phyloP scores from a whole-genome alignment of 2,329 filamentous ascomycete species.

The Madurella mycetomatis region DNA sequence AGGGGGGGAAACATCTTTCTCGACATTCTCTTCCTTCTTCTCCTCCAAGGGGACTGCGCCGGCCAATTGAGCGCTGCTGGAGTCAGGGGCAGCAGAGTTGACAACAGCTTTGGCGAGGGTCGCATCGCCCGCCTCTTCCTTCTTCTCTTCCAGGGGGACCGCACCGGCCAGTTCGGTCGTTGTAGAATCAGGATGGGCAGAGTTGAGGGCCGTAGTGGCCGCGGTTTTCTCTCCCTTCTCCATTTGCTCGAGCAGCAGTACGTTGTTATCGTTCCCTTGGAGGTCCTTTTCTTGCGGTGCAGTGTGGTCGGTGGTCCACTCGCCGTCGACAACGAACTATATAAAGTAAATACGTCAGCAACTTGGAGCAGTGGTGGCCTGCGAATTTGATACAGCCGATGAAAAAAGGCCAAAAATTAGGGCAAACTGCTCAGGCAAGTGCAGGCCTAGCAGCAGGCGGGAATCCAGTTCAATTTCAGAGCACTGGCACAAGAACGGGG shows the following conservation, averaged over 20 bases:
- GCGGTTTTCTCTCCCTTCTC: constrained; percentile 28
- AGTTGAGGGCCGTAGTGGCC: constrained; percentile 48
- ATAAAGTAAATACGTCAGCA: constrained; percentile 25
- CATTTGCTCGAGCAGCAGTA: constrained; percentile 73
- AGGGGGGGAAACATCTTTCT: constrained; percentile 24
- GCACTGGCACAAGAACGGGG: constrained; percentile 9
- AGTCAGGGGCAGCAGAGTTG: constrained; percentile 62
- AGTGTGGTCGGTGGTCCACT: constrained; percentile 79
- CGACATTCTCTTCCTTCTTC: constrained; percentile 16
- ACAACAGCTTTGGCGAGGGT: constrained; percentile 43
- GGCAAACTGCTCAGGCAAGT: neutral
- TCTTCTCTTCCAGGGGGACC: constrained; percentile 53
- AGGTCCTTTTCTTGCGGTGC: constrained; percentile 79
- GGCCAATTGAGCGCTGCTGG: constrained; percentile 65
- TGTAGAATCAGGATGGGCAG: constrained; percentile 65
- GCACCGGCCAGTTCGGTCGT: constrained; percentile 63
- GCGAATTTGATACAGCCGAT: neutral
- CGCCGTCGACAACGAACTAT: constrained; percentile 92
- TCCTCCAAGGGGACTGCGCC: constrained; percentile 58
- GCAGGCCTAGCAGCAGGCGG: constrained; percentile 8
- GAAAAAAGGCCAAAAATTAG: neutral
- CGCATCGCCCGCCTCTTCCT: constrained; percentile 13
- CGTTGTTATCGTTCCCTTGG: constrained; percentile 87
- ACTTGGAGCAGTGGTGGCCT: constrained; percentile 9
- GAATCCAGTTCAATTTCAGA: constrained; percentile 11